phyloP scores from a whole-genome alignment of 73 alveolate genomes.

The Stentor roeselii region DNA sequence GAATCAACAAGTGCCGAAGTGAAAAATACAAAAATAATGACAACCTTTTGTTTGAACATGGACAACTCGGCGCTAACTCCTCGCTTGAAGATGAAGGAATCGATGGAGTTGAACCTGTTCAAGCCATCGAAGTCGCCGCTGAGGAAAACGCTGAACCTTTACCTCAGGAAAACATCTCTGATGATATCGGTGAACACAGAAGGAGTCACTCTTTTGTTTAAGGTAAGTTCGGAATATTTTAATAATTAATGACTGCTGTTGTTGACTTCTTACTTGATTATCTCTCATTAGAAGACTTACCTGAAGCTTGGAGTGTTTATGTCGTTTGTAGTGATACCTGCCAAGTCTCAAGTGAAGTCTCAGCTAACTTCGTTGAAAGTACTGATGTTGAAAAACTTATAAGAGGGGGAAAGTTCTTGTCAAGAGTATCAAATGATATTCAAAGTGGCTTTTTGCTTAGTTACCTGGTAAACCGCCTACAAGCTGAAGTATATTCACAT shows the following conservation, averaged over 20 bases:
- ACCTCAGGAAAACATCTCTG: background rate
- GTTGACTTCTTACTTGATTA: background rate
- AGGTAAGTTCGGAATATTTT: no score
- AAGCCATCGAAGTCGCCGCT: background rate
- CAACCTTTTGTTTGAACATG: slow-evolving; percentile 8
- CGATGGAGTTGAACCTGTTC: background rate
- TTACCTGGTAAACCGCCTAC: background rate
- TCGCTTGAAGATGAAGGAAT: slow-evolving; percentile 13
- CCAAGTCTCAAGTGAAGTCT: background rate
- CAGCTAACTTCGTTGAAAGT: background rate
- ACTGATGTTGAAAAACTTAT: background rate
- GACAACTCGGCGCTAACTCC: background rate
- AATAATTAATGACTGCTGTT: no score
- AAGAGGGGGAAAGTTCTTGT: background rate
- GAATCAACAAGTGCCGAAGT: background rate
- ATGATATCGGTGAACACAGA: background rate
- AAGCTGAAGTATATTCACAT: background rate
- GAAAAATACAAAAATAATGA: background rate
- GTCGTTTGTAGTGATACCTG: background rate
- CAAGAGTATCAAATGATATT: background rate
- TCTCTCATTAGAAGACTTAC: background rate
- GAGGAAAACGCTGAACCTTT: background rate
- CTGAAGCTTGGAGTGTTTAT: background rate
- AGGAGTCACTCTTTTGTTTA: background rate
- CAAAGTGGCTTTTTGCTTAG: background rate